Conservation (phyloP, 1,139 yeast genomes). For the Chernovozyma aurita region DNA sequence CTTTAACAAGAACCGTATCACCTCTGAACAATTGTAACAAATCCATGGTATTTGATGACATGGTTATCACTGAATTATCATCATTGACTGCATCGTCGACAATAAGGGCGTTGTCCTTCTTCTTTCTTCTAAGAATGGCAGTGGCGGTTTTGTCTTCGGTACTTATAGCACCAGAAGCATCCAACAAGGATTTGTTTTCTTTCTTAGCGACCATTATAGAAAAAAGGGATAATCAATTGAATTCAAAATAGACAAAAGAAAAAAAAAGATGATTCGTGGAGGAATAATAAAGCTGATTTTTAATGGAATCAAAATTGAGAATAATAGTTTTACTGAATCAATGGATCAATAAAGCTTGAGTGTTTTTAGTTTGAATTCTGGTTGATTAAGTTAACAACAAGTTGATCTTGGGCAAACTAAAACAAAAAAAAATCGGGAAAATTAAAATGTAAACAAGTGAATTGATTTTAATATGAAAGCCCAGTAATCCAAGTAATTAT, state of each 20-base stretch:
- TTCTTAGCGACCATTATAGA: conserved; percentile 6
- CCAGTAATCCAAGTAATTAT: too few species aligned
- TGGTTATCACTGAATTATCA: conserved; percentile 93
- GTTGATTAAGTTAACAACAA: too few species aligned
- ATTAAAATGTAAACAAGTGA: too few species aligned
- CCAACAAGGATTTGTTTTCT: conserved; percentile 37
- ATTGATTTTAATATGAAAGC: too few species aligned
- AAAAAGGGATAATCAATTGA: neutral
- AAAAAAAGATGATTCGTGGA: neutral
- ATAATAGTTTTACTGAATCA: too few species aligned
- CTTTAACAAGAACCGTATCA: conserved; percentile 94
- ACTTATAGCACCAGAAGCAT: conserved; percentile 39
- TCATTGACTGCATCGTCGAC: conserved; percentile 98
- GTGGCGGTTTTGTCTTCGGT: conserved; percentile 89
- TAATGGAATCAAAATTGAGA: neutral
- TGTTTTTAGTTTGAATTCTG: too few species aligned
- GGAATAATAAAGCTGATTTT: neutral
- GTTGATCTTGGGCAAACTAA: too few species aligned
- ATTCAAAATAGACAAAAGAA: neutral
- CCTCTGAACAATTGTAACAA: conserved; percentile 93
- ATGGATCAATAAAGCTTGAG: too few species aligned
- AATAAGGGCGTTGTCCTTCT: conserved; percentile 90
- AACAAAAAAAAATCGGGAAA: too few species aligned
- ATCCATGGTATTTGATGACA: conserved; percentile 95
- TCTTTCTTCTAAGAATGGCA: conserved; percentile 93